Base-by-base conservation (phyloP, 805 yeast species). In the Isabelozyma heimii region DNA sequence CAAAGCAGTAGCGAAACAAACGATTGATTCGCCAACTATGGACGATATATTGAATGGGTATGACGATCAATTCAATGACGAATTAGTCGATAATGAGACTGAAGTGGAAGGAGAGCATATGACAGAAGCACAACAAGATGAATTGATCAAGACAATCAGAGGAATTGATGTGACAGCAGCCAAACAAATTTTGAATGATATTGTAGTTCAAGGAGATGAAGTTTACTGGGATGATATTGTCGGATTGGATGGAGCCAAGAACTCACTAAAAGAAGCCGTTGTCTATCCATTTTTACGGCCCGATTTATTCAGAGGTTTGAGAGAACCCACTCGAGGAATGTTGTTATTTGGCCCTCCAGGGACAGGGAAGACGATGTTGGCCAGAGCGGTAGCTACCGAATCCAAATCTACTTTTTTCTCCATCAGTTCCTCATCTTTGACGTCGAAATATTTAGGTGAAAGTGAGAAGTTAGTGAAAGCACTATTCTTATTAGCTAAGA, bases 241-340 rank as follows among this genome's bases (percentile, higher is more conserved):
- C 0, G 99, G 99, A 0, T 69, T 94, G 28, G 92, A 87, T 47
- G 76, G 78, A n/a, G 97, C 97, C 2, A 94, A 92, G 61, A 81
- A 80, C 53, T 87, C 97, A 2, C 72, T 92, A 47, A 92, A 91
- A 63, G 99, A 92, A 64, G 89, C 97, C 0, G 97, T 94, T 4
- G 97, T 92, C 12, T 92, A 91, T 64, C 99, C 99, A 20, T 91
- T 92, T 61, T 69, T 94, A 54, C 77, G 98, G 45, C 99, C 98
- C 0, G 98, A 92, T 67, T 74, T 92, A 49, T 94, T 92, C 63
- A 80, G 82, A 50, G 98, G 97, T 0, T 71, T 92, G 46, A 76
- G 97, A 56, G 97, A 91, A 69, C 98, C 98, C 0, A 91, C 96
- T 0, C 73, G 96, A 50, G 98, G 98, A n/a, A 90, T 94, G 96